A percentile compares a stretch with the other conserved stretches of the same genome.
These are phyloP conservation scores for Lumnitzera littorea DNA, from an alignment of 345 rosid species.

Conservation along the genomic window DNA sequence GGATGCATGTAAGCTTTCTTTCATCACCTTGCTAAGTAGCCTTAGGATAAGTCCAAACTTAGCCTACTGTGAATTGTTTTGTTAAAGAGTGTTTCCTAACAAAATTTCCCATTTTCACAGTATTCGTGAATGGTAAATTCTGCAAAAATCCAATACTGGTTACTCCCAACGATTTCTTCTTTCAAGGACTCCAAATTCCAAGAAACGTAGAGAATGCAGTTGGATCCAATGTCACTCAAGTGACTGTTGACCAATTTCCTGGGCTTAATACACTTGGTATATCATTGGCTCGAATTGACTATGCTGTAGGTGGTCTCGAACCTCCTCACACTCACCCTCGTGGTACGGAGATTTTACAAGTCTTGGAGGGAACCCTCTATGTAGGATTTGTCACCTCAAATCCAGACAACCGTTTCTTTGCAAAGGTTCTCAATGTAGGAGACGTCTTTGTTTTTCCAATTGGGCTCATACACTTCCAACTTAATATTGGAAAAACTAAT, in stretches of 20 bases:
- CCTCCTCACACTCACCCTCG: constrained; percentile 20
- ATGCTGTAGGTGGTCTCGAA: constrained; percentile 5
- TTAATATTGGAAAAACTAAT: constrained; percentile 11
- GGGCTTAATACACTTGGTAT: constrained; percentile 19
- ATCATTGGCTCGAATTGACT: constrained; percentile 14
- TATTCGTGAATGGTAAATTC: constrained; percentile 18
- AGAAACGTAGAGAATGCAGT: constrained; percentile 11
- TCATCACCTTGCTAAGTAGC: too few relatives aligned
- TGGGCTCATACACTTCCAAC: constrained; percentile 19
- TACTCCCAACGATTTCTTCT: constrained; percentile 10
- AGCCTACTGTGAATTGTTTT: constrained; percentile 7
- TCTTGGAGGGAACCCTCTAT: constrained; percentile 9
- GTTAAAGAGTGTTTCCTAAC: constrained; percentile 12
- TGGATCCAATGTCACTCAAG: constrained; percentile 12
- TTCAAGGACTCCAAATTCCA: background rate
- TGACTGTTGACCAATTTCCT: constrained; percentile 1
- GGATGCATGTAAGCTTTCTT: too few relatives aligned
- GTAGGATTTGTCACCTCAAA: constrained; percentile 18
- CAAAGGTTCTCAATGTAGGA: constrained; percentile 14
- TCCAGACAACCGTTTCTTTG: constrained; percentile 14
- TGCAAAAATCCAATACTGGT: constrained; percentile 12
- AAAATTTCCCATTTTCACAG: constrained; percentile 9
- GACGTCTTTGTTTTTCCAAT: constrained; percentile 20
- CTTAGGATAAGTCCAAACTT: too few relatives aligned
- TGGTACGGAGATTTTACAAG: constrained; percentile 7